A percentile compares a stretch with the other conserved stretches of the same genome.
phyloP scores from a whole-genome alignment of 1,284 basidiomycete genomes.

The Pholiota adiposa region DNA sequence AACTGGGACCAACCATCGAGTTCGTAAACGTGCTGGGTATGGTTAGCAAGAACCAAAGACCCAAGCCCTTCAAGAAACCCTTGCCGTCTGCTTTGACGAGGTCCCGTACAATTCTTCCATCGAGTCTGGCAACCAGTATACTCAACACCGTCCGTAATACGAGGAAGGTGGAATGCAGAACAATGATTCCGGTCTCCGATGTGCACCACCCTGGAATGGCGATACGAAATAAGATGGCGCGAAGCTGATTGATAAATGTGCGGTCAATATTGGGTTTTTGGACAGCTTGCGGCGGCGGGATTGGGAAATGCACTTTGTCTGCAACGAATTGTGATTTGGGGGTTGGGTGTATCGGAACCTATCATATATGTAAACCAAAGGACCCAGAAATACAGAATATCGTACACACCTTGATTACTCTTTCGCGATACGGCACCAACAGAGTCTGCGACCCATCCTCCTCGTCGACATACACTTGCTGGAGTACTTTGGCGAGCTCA shows the following conservation, averaged over 20 bases:
- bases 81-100: conserved; percentile 86
- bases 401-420: conserved; percentile 56
- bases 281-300: conserved; percentile 48
- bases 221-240: conserved; percentile 73
- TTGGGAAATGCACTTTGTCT: conserved; percentile 60
- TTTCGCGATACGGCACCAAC: conserved; percentile 68
- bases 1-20: conserved; percentile 70
- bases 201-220: conserved; percentile 75
- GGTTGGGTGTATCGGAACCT: conserved; percentile 55
- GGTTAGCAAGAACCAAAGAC: conserved; percentile 89
- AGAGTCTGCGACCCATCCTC: conserved; percentile 62
- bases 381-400: not conserved
- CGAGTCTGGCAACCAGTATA: conserved; percentile 86
- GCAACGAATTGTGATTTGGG: conserved; percentile 45
- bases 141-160: conserved; percentile 87
- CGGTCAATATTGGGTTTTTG: conserved; percentile 77
- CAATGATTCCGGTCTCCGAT: conserved; percentile 80
- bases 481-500: conserved; percentile 51
- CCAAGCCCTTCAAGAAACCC: conserved; percentile 85
- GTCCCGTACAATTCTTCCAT: conserved; percentile 90
- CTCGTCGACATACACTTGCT: conserved; percentile 60
- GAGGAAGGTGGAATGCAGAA: conserved; percentile 87
- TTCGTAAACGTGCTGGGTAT: conserved; percentile 97
- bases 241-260: conserved; percentile 80
- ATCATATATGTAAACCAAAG: conserved; percentile 2